A percentile compares a stretch with the other conserved stretches of the same genome.
Conservation (phyloP, 2,329 filamentous ascomycete species). For the Alternaria dauci region DNA sequence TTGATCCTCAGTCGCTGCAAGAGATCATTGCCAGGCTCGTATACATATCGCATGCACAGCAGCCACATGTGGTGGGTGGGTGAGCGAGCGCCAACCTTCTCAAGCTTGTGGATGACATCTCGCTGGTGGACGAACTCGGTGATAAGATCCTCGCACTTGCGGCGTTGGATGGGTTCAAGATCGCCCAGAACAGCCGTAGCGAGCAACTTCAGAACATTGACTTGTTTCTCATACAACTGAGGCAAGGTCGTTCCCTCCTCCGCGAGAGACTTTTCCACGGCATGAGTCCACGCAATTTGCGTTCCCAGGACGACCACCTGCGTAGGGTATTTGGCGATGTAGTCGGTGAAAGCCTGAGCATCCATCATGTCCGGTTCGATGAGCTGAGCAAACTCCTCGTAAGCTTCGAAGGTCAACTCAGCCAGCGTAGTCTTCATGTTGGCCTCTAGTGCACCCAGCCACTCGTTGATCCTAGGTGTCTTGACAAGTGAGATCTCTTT, state of each 20-base stretch:
- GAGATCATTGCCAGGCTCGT: conserved; percentile 80
- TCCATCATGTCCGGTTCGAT: conserved; percentile 78
- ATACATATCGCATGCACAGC: conserved; percentile 96
- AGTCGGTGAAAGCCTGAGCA: conserved; percentile 74
- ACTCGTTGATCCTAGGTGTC: conserved; percentile 97
- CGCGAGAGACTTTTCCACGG: conserved; percentile 79
- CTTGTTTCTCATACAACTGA: conserved; percentile 79
- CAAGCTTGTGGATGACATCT: conserved; percentile 87
- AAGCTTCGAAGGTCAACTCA: conserved; percentile 85
- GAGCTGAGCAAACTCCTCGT: conserved; percentile 81
- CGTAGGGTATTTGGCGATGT: conserved; percentile 84
- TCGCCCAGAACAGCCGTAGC: conserved; percentile 91
- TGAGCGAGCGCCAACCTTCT: conserved; percentile 75
- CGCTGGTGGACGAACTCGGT: conserved; percentile 99
- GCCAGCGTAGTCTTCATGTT: conserved; percentile 96
- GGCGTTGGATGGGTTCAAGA: conserved; percentile 83
- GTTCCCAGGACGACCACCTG: conserved; percentile 96
- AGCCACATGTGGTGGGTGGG: conserved; percentile 91
- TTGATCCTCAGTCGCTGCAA: conserved; percentile 85
- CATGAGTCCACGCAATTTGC: conserved; percentile 91
- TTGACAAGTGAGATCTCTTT: conserved; percentile 92
- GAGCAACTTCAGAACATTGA: conserved; percentile 83
- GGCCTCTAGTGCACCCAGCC: conserved; percentile 89
- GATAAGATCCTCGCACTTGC: conserved; percentile 98
- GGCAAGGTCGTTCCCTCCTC: conserved; percentile 75